Base-by-base conservation (phyloP, 1,284 basidiomycete species). In the Calocybe gambosa region DNA sequence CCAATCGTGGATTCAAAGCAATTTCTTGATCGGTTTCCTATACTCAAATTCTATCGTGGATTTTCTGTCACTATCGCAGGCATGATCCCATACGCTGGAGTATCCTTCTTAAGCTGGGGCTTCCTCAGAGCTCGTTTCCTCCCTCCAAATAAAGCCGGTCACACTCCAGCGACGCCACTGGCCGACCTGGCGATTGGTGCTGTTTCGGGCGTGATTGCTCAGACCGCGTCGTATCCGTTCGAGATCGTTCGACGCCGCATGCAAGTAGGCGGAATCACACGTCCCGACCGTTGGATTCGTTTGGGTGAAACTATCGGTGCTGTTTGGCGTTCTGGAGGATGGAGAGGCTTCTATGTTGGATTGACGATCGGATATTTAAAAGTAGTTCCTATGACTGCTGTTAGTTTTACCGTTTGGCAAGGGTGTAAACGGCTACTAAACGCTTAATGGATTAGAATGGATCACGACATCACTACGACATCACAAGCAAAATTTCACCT, bases 51-150 rank as follows among this genome's bases (percentile, higher is more conserved):
- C 67, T 99, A 99, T 63, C 86, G 96, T 25, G 96, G 96, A 6
- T 98, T 99, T 67, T 83, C 84, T 8, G 89, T 94, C 28, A 93
- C 91, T n/a, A 67, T 96, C 36, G 65, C 80, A 18, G 93, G 93
- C 35, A 98, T 98, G 82, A 75, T 99, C 15, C 96, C 96, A 0
- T 99, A 99, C 59, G 93, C 94, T 1, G 96, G 96, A 6, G 93
- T 93, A 1, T 92, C 89, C 9, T 99, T 99, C 71, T 78, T 99
- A 45, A 84, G 85, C 16, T 97, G 92, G 85, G 93, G 89, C 34
- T 86, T 79, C 53, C 76, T 94, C 37, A 86, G 89, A 54, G 73
- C 85, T 2, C 70, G 71, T 44, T 70, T 91, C 47, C 67, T 85
- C 20, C 77, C 78, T 26, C 58, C 62, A 48, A 55, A 70, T 53